Conservation (phyloP, 2,329 filamentous ascomycete species). For the Purpureocillium lavendulum region DNA sequence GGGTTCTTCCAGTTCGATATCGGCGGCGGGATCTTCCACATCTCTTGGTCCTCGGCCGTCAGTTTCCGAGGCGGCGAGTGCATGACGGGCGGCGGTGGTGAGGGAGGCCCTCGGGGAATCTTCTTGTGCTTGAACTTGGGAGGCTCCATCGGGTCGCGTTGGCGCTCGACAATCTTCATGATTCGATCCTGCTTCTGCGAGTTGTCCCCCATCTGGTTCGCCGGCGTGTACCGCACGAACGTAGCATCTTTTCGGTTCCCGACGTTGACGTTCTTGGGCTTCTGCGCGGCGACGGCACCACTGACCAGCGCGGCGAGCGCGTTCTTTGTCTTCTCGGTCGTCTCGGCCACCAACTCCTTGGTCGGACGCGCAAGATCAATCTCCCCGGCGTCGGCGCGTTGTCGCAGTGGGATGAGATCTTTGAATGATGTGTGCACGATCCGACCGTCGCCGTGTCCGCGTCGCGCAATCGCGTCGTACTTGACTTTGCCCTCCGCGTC, state of each 20-base stretch:
- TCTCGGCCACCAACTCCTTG: conserved; percentile 73
- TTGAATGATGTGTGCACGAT: conserved; percentile 96
- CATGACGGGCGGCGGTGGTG: conserved; percentile 87
- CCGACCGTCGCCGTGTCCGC: conserved; percentile 75
- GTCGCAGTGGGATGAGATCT: conserved; percentile 86
- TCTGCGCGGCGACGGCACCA: conserved; percentile 83
- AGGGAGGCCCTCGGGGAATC: conserved; percentile 86
- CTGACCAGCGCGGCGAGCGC: conserved; percentile 75
- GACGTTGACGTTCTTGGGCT: conserved; percentile 88
- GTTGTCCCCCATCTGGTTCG: conserved; percentile 90
- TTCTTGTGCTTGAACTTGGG: conserved; percentile 99
- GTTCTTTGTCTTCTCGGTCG: conserved; percentile 80
- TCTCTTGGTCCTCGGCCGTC: conserved; percentile 93
- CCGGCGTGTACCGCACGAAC: conserved; percentile 91
- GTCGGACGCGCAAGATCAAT: conserved; percentile 79
- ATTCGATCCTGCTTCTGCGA: conserved; percentile 87
- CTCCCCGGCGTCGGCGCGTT: conserved; percentile 87
- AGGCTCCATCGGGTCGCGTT: conserved; percentile 91
- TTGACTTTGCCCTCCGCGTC: conserved; percentile 89
- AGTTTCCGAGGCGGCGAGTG: conserved; percentile 91
- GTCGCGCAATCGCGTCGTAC: conserved; percentile 88
- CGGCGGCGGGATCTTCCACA: conserved; percentile 81
- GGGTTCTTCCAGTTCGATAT: conserved; percentile 99
- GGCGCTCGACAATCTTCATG: conserved; percentile 95
- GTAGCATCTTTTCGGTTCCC: conserved; percentile 77